Base-by-base conservation (phyloP, 768 basidiomycete species). In the Asterophora lycoperdoides region DNA sequence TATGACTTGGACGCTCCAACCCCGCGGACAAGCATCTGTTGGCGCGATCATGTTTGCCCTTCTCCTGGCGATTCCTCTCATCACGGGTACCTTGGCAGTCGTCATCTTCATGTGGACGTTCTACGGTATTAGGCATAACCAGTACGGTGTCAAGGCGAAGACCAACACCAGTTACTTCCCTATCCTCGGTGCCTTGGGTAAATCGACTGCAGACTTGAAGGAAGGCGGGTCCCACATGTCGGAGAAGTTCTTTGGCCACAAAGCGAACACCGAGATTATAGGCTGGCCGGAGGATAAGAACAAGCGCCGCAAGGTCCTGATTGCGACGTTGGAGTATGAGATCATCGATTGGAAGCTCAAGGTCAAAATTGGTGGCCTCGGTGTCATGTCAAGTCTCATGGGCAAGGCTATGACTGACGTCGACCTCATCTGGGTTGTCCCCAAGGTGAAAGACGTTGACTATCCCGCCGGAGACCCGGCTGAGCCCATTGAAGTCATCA, bases 321-420 rank as follows among this genome's bases (percentile, higher is more conserved):
- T 96, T 52, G 73, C 93, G 14, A 95, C 93, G 0, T 76, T 96
- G 43, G 93, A 96, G 68, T 96, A 96, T 68, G 93, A 96, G 66
- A 89, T 96, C 62, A 83, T 96, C 60, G 93, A 95, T 62, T 96
- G 93, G 93, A 94, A 94, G 69, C 68, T 94, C 53, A 96, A 96
- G 68, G 93, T 96, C 74, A 95, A 95, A 76, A 95, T 95, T 55
- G 93, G 93, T 71, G 93, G 93, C 68, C 77, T 96, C 15, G 93
- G 93, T 75, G 93, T 95, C 71, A 96, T 96, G 93, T 95, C 93
- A 3, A 86, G 86, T 67, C 74, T 96, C 30, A 96, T 96, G 93
- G 93, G 93, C 55, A 96, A 95, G 67, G 93, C 93, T 5, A 96
- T 96, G 93, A 89, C 88, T 40, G 93, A 96, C 62, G 93, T 95